phyloP scores from a whole-genome alignment of 1,139 yeast genomes.

The Candida labiduridarum region DNA sequence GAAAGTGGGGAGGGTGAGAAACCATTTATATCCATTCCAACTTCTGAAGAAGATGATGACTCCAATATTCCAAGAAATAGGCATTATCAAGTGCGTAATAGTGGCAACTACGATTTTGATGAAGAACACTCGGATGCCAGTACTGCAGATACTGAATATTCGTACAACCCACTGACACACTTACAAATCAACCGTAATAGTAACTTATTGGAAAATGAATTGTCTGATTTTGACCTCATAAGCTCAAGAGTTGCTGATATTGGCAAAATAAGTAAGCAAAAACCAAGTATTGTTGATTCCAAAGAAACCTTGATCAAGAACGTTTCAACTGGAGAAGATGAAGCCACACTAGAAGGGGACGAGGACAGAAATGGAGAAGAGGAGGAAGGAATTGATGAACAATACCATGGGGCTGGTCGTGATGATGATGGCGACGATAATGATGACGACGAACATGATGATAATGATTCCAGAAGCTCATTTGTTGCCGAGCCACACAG shows the following conservation, averaged over 20 bases:
- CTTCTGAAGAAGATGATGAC: constrained; percentile 19
- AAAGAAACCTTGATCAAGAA: constrained; percentile 27
- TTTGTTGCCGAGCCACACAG: constrained; percentile 5
- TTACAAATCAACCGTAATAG: constrained; percentile 1
- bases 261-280: constrained; percentile 26
- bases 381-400: constrained; percentile 8
- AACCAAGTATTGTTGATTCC: constrained; percentile 32
- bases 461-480: constrained; percentile 11
- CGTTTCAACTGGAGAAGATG: constrained; percentile 3
- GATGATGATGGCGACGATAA: constrained; percentile 7
- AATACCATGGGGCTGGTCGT: constrained; percentile 10
- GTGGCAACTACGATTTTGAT: constrained; percentile 23
- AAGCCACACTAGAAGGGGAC: constrained; percentile 4
- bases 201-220: constrained; percentile 23
- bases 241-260: constrained; percentile 37
- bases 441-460: constrained; percentile 19
- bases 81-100: constrained; percentile 17
- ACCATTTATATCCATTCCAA: constrained; percentile 5
- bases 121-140: constrained; percentile 27
- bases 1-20: constrained; percentile 11
- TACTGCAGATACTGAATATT: constrained; percentile 22
- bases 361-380: constrained; percentile 4
- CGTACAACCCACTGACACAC: constrained; percentile 12
- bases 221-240: constrained; percentile 33
- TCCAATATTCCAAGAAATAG: constrained; percentile 21